phyloP scores from a whole-genome alignment of 169 alveolate genomes.

The Eimeria zaria region DNA sequence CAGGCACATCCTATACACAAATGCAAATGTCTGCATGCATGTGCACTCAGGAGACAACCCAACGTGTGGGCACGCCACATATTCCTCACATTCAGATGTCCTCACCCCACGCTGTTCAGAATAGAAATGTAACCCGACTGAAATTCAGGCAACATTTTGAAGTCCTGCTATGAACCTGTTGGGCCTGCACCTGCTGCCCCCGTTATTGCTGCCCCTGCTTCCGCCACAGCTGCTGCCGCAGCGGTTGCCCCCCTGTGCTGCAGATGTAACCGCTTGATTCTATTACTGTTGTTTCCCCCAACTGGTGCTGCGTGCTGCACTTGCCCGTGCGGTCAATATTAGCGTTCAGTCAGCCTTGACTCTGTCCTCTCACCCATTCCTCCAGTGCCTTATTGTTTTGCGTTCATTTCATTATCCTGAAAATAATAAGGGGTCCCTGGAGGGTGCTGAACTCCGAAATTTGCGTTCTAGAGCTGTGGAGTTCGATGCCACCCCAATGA shows the following conservation, averaged over 20 bases:
- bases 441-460: not conserved
- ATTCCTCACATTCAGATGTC: not conserved
- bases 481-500: not conserved
- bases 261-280: no score
- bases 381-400: not conserved
- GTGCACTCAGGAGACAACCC: not conserved
- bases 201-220: not conserved
- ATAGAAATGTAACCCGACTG: conserved; percentile 64
- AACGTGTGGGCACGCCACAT: not conserved
- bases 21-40: not conserved
- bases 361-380: not conserved
- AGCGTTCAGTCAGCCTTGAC: not conserved
- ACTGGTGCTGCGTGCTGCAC: not conserved
- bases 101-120: conserved; percentile 50
- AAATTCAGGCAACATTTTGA: conserved; percentile 48
- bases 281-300: not conserved
- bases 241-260: no score
- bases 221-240: not conserved
- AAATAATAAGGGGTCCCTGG: not conserved
- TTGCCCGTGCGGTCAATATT: not conserved
- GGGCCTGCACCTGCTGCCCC: not conserved
- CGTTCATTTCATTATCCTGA: not conserved
- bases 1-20: not conserved
- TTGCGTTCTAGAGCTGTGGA: not conserved
- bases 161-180: not conserved